Evolutionary conservation across 2,329 filamentous ascomycete species (phyloP).

Genomic region (Exophiala lecanii-corni): DNA sequence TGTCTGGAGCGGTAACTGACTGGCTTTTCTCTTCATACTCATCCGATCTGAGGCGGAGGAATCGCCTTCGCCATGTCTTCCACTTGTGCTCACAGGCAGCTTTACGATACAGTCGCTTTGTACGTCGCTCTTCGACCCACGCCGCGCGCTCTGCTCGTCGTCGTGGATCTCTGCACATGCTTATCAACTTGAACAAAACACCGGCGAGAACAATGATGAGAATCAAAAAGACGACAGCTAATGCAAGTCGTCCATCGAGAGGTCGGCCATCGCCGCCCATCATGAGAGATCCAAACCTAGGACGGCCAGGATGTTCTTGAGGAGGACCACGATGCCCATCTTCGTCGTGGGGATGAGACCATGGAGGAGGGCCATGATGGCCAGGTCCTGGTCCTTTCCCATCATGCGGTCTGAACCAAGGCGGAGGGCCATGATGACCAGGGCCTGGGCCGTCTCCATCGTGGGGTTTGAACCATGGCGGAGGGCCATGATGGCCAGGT

Average conservation of each 20-base stretch:
- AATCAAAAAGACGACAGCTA: constrained; percentile 36
- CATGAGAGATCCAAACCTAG: constrained; percentile 1
- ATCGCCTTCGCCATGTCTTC: constrained; percentile 46
- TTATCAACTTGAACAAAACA: constrained; percentile 41
- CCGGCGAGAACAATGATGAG: constrained; percentile 37
- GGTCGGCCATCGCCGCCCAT: neutral
- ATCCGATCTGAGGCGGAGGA: constrained; percentile 31
- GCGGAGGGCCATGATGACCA: constrained; percentile 1
- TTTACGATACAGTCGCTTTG: constrained; percentile 48
- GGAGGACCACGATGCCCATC: constrained; percentile 3
- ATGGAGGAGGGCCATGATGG: constrained; percentile 11
- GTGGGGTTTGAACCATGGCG: neutral
- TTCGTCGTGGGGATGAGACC: constrained; percentile 1
- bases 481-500: neutral
- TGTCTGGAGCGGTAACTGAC: constrained; percentile 44
- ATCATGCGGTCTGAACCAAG: neutral
- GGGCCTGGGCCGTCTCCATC: no score
- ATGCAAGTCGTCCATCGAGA: constrained; percentile 7
- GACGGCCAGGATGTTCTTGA: neutral
- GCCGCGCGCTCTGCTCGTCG: constrained; percentile 50
- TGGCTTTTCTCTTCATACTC: constrained; percentile 51
- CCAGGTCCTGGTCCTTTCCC: neutral
- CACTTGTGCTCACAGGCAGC: constrained; percentile 50
- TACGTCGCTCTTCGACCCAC: constrained; percentile 50
- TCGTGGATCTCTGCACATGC: constrained; percentile 45